phyloP scores from a whole-genome alignment of 2,329 filamentous ascomycete genomes.

The Celoporthe dispersa region DNA sequence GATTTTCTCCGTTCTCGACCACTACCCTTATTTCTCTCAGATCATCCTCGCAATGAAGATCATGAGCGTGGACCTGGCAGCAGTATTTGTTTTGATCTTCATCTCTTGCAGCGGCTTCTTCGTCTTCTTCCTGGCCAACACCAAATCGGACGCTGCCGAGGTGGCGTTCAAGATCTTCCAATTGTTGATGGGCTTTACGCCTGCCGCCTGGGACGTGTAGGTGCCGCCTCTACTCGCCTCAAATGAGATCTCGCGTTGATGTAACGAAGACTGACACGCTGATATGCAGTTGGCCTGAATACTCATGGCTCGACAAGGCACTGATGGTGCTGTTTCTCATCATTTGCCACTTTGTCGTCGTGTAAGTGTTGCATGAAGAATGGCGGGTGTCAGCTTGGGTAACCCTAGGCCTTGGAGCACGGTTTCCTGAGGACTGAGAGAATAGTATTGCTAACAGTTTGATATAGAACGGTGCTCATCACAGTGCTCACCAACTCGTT shows the following conservation, averaged over 20 bases:
- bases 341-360: constrained; percentile 92
- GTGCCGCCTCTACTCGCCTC: constrained; percentile 34
- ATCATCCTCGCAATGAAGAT: constrained; percentile 90
- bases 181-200: constrained; percentile 93
- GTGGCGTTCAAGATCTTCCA: constrained; percentile 94
- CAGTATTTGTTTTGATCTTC: constrained; percentile 81
- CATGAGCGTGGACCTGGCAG: constrained; percentile 88
- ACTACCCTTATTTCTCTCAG: constrained; percentile 96
- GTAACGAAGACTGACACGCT: constrained; percentile 7
- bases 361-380: constrained; percentile 51
- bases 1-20: constrained; percentile 90
- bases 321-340: constrained; percentile 84
- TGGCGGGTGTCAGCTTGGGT: background rate
- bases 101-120: constrained; percentile 95
- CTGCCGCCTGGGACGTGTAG: constrained; percentile 89
- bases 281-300: constrained; percentile 64
- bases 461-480: constrained; percentile 77
- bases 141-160: constrained; percentile 69
- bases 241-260: background rate
- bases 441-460: background rate
- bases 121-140: constrained; percentile 84
- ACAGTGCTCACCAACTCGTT: constrained; percentile 97
- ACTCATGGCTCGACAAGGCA: constrained; percentile 77
- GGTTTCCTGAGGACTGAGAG: background rate
- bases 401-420: background rate